Conservation (phyloP, 192 early-diverging fungal genomes). For the Piromyces finnis region DNA sequence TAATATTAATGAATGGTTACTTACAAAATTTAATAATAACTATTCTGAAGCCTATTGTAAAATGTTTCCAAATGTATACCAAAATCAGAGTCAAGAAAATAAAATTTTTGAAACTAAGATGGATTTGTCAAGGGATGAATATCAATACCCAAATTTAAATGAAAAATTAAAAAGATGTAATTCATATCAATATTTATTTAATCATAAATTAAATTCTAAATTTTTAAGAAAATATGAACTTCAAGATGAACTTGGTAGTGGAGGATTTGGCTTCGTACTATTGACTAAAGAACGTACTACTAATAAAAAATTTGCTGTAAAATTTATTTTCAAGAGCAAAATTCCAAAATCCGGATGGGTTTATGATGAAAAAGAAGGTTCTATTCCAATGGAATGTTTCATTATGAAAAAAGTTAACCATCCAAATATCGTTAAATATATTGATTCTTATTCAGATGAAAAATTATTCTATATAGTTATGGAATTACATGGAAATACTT, state of each 20-base stretch:
- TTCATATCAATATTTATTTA: not conserved
- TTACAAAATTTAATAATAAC: not conserved
- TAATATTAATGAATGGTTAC: not conserved
- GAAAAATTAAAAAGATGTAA: not conserved
- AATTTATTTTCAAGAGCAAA: not conserved
- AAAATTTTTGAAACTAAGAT: not conserved
- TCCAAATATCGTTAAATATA: not conserved
- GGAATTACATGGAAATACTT: not conserved
- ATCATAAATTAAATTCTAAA: not conserved
- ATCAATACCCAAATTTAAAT: not conserved
- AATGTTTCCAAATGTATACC: not conserved
- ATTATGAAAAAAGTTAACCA: not conserved
- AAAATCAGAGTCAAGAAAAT: not conserved
- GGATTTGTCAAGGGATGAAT: not conserved
- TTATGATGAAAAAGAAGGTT: not conserved
- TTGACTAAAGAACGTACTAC: not conserved
- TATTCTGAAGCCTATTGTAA: not conserved
- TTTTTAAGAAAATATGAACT: not conserved
- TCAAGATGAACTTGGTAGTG: not conserved
- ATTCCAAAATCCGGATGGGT: not conserved
- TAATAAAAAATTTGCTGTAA: not conserved
- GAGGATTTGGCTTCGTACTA: not conserved
- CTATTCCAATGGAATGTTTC: not conserved
- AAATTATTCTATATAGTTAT: not conserved
- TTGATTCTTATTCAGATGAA: not conserved